These are phyloP conservation scores for Oligophagozyma castellii DNA, from an alignment of 1,139 yeast genomes.

Conservation along the genomic window DNA sequence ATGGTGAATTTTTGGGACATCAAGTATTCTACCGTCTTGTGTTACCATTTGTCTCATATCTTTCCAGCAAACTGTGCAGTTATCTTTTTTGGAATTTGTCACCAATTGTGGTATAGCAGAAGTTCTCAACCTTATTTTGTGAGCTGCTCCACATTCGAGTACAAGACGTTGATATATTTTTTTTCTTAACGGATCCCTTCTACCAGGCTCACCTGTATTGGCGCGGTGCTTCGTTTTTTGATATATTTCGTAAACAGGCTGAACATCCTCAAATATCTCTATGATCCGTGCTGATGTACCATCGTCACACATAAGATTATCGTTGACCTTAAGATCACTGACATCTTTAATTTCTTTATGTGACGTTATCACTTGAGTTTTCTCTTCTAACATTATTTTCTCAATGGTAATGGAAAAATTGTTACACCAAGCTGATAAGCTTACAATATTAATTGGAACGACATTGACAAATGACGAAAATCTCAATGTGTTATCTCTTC, in stretches of 20 bases:
- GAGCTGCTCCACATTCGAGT: slow-evolving; percentile 26
- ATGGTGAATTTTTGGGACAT: slow-evolving; percentile 15
- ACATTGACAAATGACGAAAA: no score
- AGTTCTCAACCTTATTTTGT: slow-evolving; percentile 24
- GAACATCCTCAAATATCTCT: slow-evolving; percentile 29
- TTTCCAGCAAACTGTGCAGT: slow-evolving; percentile 11
- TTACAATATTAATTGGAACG: no score
- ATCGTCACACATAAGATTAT: slow-evolving; percentile 30
- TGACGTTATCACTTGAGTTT: slow-evolving; percentile 30
- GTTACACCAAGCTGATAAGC: no score
- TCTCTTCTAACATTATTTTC: slow-evolving; percentile 20
- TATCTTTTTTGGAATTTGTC: slow-evolving; percentile 9
- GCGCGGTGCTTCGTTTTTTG: slow-evolving; percentile 21
- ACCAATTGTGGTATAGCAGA: slow-evolving; percentile 13
- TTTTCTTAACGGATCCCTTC: slow-evolving; percentile 9
- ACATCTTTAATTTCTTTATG: slow-evolving; percentile 26
- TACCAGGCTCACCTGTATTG: slow-evolving; percentile 10
- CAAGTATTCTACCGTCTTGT: slow-evolving; percentile 11
- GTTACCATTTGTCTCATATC: slow-evolving; percentile 10
- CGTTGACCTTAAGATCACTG: slow-evolving; percentile 27
- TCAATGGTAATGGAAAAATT: no score
- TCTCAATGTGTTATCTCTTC: no score
- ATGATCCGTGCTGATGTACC: slow-evolving; percentile 28
- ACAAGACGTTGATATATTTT: slow-evolving; percentile 16
- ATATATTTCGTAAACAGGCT: slow-evolving; percentile 27